Percentiles rank a stretch among this genome's conserved stretches.
phyloP scores from a whole-genome alignment of 78 protist species.

The Tieghemostelium lacteum region DNA sequence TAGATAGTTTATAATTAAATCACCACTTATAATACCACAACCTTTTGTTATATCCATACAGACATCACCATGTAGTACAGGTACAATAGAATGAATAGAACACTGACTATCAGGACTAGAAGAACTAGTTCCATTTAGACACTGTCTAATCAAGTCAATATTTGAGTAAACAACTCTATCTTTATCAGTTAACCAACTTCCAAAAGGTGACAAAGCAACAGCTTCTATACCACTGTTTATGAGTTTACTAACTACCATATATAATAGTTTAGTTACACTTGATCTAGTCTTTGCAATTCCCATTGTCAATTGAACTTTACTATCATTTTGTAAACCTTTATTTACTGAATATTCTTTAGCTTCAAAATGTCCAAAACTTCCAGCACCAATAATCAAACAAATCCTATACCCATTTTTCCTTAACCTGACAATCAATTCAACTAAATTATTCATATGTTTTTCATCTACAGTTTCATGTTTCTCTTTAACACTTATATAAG shows the following conservation, averaged over 20 bases:
- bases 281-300: constrained; percentile 21
- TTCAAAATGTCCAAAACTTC: constrained; percentile 64
- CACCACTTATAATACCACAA: constrained; percentile 70
- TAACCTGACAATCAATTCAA: neutral
- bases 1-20: constrained; percentile 14
- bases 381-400: constrained; percentile 53
- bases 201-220: constrained; percentile 42
- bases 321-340: neutral
- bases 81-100: constrained; percentile 12
- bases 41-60: constrained; percentile 48
- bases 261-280: neutral
- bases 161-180: neutral
- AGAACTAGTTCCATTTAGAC: no score
- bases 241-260: neutral
- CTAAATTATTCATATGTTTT: constrained; percentile 5
- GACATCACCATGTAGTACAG: constrained; percentile 74
- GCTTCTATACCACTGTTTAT: neutral
- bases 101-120: no score
- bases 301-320: neutral
- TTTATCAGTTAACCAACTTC: constrained; percentile 33
- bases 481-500: constrained; percentile 25
- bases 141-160: neutral
- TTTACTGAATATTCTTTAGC: constrained; percentile 31
- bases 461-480: constrained; percentile 1
- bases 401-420: neutral